These are phyloP conservation scores for Nephromyces sp. DNA, from an alignment of 169 alveolate genomes.

Conservation along the genomic window DNA sequence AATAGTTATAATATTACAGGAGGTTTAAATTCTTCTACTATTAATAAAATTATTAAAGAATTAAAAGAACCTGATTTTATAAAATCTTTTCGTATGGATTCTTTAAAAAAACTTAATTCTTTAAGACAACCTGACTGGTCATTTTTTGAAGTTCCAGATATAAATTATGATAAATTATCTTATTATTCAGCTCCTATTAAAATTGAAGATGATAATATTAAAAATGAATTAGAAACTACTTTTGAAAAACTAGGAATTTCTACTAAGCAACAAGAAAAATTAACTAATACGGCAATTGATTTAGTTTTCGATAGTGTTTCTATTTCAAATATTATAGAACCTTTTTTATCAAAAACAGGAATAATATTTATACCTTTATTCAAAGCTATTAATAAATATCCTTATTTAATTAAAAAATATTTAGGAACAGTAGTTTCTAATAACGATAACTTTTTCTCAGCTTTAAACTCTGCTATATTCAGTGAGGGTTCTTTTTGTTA, in stretches of 20 bases:
- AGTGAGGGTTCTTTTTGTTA: conserved; percentile 26
- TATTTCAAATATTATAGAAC: conserved; percentile 5
- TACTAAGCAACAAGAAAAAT: neutral
- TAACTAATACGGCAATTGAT: conserved; percentile 15
- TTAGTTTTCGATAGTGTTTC: conserved; percentile 35
- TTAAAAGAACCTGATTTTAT: neutral
- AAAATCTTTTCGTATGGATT: conserved; percentile 1
- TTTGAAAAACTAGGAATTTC: conserved; percentile 10
- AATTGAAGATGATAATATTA: neutral
- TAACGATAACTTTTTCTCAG: conserved; percentile 20
- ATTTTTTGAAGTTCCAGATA: conserved; percentile 2
- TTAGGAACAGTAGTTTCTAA: conserved; percentile 12
- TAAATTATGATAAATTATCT: conserved; percentile 6
- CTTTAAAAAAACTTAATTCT: neutral
- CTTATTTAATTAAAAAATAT: conserved; percentile 9
- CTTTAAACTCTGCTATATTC: conserved; percentile 21
- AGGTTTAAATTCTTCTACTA: conserved; percentile 7
- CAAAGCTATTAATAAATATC: conserved; percentile 8
- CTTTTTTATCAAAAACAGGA: conserved; percentile 4
- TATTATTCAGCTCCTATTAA: conserved; percentile 19
- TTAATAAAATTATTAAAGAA: neutral
- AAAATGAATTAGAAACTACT: neutral
- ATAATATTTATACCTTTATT: conserved; percentile 16
- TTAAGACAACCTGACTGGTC: conserved; percentile 26
- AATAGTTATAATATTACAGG: conserved; percentile 6